Conservation (phyloP, 140 eudicot genomes). For the Stevia rebaudiana region DNA sequence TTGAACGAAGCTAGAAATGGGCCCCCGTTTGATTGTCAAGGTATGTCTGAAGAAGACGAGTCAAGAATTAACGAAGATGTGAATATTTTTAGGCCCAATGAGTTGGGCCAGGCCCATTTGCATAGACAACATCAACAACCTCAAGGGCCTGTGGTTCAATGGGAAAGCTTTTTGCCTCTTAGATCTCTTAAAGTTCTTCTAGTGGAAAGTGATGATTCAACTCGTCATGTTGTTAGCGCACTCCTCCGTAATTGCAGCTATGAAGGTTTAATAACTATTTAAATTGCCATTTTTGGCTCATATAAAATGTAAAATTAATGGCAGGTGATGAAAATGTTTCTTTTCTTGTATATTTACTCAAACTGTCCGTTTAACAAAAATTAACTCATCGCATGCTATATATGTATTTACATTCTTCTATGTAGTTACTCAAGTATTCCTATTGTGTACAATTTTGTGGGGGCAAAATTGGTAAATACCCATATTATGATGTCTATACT, state of each 20-base stretch:
- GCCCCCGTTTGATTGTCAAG: slow-evolving; percentile 36
- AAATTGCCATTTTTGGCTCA: slow-evolving; percentile 17
- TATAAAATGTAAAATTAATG: slow-evolving; percentile 6
- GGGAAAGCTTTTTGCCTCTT: slow-evolving; percentile 56
- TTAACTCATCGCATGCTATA: neutral
- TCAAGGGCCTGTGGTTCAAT: slow-evolving; percentile 45
- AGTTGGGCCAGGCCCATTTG: slow-evolving; percentile 18
- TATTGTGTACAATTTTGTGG: neutral
- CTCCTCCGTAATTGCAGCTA: slow-evolving; percentile 58
- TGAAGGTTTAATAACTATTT: slow-evolving; percentile 42
- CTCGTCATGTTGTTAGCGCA: slow-evolving; percentile 51
- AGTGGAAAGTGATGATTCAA: slow-evolving; percentile 60
- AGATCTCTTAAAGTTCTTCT: slow-evolving; percentile 47
- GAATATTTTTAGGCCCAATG: slow-evolving; percentile 17
- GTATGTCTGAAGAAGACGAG: slow-evolving; percentile 46
- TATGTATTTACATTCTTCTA: slow-evolving; percentile 3
- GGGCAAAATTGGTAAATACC: neutral
- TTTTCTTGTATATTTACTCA: slow-evolving; percentile 11
- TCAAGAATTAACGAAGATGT: slow-evolving; percentile 35
- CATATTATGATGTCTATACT: neutral
- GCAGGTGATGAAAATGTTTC: slow-evolving; percentile 11
- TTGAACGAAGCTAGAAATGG: slow-evolving; percentile 39
- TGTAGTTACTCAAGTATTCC: slow-evolving; percentile 10
- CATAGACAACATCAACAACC: slow-evolving; percentile 41
- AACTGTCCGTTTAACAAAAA: neutral